Conservation (phyloP, 495 filamentous ascomycete species). For the Aspergillus sclerotioniger region DNA sequence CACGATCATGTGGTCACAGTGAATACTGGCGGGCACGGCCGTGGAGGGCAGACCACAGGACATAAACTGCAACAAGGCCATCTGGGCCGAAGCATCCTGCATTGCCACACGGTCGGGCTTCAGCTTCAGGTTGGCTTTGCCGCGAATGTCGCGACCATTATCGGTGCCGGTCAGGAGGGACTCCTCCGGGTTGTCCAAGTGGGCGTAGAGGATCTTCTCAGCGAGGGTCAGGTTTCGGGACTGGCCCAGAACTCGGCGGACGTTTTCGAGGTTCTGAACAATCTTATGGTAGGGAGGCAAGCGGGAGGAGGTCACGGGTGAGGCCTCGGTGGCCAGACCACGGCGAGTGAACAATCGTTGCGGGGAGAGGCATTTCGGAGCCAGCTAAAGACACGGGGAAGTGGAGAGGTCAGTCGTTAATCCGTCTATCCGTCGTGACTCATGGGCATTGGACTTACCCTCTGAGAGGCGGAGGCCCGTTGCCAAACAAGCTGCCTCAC, state of each 20-base stretch:
- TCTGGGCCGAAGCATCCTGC: constrained; percentile 98
- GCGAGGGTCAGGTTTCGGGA: constrained; percentile 75
- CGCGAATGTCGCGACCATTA: constrained; percentile 77
- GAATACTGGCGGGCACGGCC: constrained; percentile 95
- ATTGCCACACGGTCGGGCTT: constrained; percentile 97
- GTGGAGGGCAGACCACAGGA: constrained; percentile 86
- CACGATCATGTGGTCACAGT: constrained; percentile 99
- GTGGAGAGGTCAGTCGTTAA: constrained; percentile 7
- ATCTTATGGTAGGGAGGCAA: constrained; percentile 66
- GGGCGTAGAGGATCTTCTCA: constrained; percentile 97
- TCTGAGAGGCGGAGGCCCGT: constrained; percentile 30
- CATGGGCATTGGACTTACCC: constrained; percentile 22
- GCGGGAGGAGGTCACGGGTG: constrained; percentile 38
- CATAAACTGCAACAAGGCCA: constrained; percentile 99
- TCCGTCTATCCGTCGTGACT: neutral
- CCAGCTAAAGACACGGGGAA: constrained; percentile 17
- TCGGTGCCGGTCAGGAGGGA: constrained; percentile 74
- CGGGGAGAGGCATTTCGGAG: constrained; percentile 27
- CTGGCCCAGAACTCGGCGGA: constrained; percentile 68
- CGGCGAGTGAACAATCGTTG: constrained; percentile 22
- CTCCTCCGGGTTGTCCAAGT: constrained; percentile 84
- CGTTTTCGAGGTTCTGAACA: constrained; percentile 55
- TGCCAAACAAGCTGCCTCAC: constrained; percentile 37
- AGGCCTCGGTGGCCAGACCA: constrained; percentile 36
- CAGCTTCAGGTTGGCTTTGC: constrained; percentile 90